Conservation (phyloP, 257 asterid genomes). For the Solanum etuberosum region DNA sequence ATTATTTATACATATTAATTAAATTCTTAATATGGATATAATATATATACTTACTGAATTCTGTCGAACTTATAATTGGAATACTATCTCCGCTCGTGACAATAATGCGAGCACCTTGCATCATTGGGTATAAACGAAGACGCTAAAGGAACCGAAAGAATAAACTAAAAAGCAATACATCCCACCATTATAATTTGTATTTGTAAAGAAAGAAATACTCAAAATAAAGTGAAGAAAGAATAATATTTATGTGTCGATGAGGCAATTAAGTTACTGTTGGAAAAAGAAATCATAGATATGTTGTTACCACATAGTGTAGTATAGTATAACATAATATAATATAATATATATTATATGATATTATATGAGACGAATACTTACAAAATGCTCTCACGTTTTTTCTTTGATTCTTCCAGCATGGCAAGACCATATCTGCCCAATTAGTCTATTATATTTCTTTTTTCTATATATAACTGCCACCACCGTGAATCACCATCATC, state of each 20-base stretch:
- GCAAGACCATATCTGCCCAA: too few species aligned
- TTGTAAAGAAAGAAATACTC: background rate
- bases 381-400: background rate
- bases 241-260: background rate
- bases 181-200: background rate
- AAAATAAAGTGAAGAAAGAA: background rate
- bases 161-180: background rate
- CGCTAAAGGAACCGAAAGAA: background rate
- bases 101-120: background rate
- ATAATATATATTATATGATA: too few species aligned
- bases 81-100: background rate
- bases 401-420: background rate
- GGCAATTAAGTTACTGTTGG: background rate
- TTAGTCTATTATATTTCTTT: too few species aligned
- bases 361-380: too few species aligned
- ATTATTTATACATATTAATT: background rate
- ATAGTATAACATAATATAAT: too few species aligned
- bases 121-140: background rate
- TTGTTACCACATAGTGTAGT: background rate
- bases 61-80: background rate
- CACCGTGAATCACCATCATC: too few species aligned
- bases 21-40: background rate
- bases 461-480: too few species aligned
- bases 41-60: background rate
- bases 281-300: background rate